A percentile compares a stretch with the other conserved stretches of the same genome.
phyloP scores from a whole-genome alignment of 2,329 filamentous ascomycete species.

The Lasiodiplodia sp. region DNA sequence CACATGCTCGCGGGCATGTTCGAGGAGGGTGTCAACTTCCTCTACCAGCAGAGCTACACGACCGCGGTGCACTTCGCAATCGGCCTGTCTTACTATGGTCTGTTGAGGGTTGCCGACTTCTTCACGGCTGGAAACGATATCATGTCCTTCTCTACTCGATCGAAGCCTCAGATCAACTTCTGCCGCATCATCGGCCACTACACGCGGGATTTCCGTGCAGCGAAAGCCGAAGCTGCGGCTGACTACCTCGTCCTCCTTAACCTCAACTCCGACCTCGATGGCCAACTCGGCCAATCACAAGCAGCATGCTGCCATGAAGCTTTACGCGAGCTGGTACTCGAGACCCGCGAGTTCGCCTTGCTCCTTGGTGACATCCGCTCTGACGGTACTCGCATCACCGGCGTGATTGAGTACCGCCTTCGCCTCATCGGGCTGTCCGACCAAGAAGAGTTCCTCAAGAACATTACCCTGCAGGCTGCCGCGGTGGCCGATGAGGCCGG shows the following conservation, averaged over 20 bases:
- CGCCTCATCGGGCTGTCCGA: slow-evolving; percentile 80
- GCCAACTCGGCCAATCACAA: slow-evolving; percentile 77
- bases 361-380: slow-evolving; percentile 89
- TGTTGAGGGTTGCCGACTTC: slow-evolving; percentile 86
- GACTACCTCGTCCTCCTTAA: slow-evolving; percentile 94
- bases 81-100: slow-evolving; percentile 85
- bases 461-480: slow-evolving; percentile 92
- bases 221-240: slow-evolving; percentile 85
- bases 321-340: slow-evolving; percentile 91
- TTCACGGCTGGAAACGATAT: slow-evolving; percentile 70
- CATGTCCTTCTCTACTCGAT: slow-evolving; percentile 70
- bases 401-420: slow-evolving; percentile 86
- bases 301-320: slow-evolving; percentile 88
- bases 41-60: slow-evolving; percentile 90
- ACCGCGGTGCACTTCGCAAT: slow-evolving; percentile 96
- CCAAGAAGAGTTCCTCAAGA: slow-evolving; percentile 84
- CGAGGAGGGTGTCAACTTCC: slow-evolving; percentile 88
- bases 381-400: slow-evolving; percentile 84
- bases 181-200: slow-evolving; percentile 93
- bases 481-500: slow-evolving; percentile 94
- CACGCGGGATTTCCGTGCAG: slow-evolving; percentile 92
- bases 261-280: slow-evolving; percentile 83
- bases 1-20: slow-evolving; percentile 92
- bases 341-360: slow-evolving; percentile 94
- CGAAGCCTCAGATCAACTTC: slow-evolving; percentile 87